Base-by-base conservation (phyloP, 1,139 yeast genomes). In the Zygoascus hellenicus region DNA sequence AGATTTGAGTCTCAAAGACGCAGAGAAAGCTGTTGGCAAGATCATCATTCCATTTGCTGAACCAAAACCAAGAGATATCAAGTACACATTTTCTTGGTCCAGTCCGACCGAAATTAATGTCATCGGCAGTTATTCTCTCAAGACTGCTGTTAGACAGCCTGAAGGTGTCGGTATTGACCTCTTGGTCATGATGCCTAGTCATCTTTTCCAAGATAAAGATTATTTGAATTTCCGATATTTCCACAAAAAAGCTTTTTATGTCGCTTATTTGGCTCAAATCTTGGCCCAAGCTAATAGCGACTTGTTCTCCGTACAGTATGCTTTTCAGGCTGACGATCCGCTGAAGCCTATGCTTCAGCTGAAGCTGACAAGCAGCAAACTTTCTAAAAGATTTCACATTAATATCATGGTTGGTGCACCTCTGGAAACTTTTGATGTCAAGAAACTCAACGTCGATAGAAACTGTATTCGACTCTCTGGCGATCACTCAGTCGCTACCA, bases 91-190 rank as follows among this genome's bases (percentile, higher is more conserved):
- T 58, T 75, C 79, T 36, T 89, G 80, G 61, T 66, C 68, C 39
- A 71, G 80, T n/a, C 98, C 97, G 0, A 77, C 76, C 49, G 82
- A 80, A 56, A 79, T 90, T 22, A 80, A 90, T 15, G 75, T 92
- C 42, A 83, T 87, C 9, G 97, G 98, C 1, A 83, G 96, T 9
- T 92, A 87, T 68, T 94, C 96, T 1, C 72, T 90, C 55, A 87
- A 87, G 59, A 81, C 96, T 0, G 88, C 86, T 1, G 83, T 86
- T 31, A 76, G 76, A 47, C 72, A 73, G 48, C 81, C 82, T 28
- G 72, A 75, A 40, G 83, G 84, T 1, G 72, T 79, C 62, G 71
- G 86, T 2, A 77, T 90, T 14, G 98, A 92, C 62, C 75, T 92
- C 44, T 74, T 85, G 34, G 72, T 90, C 48, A 80, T 87, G 9